Evolutionary conservation across 768 basidiomycete genomes (phyloP).

Genomic region (Coprinopsis marcescibilis): DNA sequence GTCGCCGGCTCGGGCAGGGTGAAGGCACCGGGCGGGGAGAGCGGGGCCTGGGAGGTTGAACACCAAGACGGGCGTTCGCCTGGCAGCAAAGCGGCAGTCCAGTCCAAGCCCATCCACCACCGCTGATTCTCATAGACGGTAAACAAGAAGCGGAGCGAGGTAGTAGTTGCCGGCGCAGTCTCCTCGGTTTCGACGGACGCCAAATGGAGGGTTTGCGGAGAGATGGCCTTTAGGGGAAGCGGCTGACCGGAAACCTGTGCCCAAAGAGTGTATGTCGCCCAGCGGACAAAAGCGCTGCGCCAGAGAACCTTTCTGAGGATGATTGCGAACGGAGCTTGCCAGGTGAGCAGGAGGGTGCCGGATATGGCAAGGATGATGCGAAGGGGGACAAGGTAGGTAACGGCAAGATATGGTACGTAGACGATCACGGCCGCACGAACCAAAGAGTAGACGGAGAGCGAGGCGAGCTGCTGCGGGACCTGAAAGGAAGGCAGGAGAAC

Average conservation of each 20-base stretch:
- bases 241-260: slow-evolving; percentile 51
- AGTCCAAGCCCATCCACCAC: slow-evolving; percentile 98
- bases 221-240: slow-evolving; percentile 34
- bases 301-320: slow-evolving; percentile 50
- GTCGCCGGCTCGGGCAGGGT: slow-evolving; percentile 58
- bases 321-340: slow-evolving; percentile 63
- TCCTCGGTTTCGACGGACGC: not conserved
- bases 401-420: slow-evolving; percentile 61
- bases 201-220: slow-evolving; percentile 18
- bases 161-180: slow-evolving; percentile 17
- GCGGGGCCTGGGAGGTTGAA: slow-evolving; percentile 47
- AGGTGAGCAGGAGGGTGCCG: slow-evolving; percentile 55
- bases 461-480: slow-evolving; percentile 18
- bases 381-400: slow-evolving; percentile 58
- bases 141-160: slow-evolving; percentile 70
- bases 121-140: slow-evolving; percentile 93
- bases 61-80: slow-evolving; percentile 90
- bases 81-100: slow-evolving; percentile 89
- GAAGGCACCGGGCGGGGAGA: slow-evolving; percentile 68
- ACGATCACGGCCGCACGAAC: slow-evolving; percentile 52
- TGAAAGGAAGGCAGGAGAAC: slow-evolving; percentile 36
- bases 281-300: slow-evolving; percentile 64
- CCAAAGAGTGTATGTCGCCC: slow-evolving; percentile 48
- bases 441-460: slow-evolving; percentile 22
- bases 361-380: slow-evolving; percentile 53